Conservation (phyloP, 805 yeast genomes). For the Hanseniaspora singularis region DNA sequence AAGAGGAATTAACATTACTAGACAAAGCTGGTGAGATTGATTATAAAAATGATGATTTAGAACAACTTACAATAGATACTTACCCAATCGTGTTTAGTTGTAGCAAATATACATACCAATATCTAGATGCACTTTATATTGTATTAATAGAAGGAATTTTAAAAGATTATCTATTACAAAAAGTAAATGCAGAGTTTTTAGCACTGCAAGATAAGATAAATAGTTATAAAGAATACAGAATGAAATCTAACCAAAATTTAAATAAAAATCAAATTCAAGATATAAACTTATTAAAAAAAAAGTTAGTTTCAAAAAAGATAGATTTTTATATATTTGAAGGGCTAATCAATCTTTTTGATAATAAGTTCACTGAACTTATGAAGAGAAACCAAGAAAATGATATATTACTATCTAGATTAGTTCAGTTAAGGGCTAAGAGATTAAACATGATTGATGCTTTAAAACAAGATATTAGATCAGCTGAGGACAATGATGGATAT, state of each 20-base stretch:
- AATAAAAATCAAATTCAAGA: background rate
- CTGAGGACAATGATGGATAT: too few species aligned
- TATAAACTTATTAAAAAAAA: background rate
- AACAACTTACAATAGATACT: background rate
- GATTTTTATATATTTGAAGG: conserved; percentile 9
- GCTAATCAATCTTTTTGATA: background rate
- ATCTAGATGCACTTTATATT: conserved; percentile 9
- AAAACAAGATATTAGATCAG: too few species aligned
- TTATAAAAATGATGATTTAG: background rate
- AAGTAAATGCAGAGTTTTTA: conserved; percentile 8
- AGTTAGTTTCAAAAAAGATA: conserved; percentile 6
- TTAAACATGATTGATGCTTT: background rate
- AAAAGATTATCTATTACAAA: conserved; percentile 9
- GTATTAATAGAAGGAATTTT: conserved; percentile 12
- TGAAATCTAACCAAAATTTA: too few species aligned
- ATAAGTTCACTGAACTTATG: conserved; percentile 1
- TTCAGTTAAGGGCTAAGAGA: background rate
- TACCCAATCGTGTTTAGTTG: conserved; percentile 5
- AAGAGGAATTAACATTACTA: background rate
- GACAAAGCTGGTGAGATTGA: conserved; percentile 1
- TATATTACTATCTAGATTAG: conserved; percentile 6
- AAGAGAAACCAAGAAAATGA: conserved; percentile 12
- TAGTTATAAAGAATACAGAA: background rate
- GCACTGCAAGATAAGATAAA: conserved; percentile 7
- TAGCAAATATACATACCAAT: conserved; percentile 13